Evolutionary conservation across 1,139 yeast genomes (phyloP).

Genomic region (Debaryomycetaceae sp.): DNA sequence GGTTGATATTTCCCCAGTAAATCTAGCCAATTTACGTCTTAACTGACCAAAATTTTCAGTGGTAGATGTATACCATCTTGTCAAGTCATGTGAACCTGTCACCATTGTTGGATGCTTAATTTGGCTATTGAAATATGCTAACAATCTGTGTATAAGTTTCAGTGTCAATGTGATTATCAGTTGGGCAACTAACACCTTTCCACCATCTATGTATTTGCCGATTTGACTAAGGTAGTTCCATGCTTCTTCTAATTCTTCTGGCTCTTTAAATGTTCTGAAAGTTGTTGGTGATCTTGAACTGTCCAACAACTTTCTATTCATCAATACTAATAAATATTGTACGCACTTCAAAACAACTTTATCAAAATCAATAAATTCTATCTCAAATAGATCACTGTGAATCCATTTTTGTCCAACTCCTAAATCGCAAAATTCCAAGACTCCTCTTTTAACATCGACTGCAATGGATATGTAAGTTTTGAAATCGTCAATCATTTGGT

Average conservation of each 20-base stretch:
- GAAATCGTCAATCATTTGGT: slow-evolving; percentile 88
- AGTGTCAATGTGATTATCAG: slow-evolving; percentile 67
- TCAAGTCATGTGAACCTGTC: slow-evolving; percentile 55
- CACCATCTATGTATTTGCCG: slow-evolving; percentile 76
- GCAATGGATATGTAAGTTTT: slow-evolving; percentile 75
- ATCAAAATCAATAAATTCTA: slow-evolving; percentile 57
- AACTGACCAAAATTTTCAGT: slow-evolving; percentile 83
- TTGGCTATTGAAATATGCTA: slow-evolving; percentile 71
- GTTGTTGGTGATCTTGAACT: slow-evolving; percentile 62
- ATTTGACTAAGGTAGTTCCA: slow-evolving; percentile 74
- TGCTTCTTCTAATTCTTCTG: slow-evolving; percentile 79
- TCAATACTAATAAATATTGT: slow-evolving; percentile 63
- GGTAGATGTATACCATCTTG: slow-evolving; percentile 77
- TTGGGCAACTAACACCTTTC: slow-evolving; percentile 78
- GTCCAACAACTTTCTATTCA: slow-evolving; percentile 75
- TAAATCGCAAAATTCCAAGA: slow-evolving; percentile 63
- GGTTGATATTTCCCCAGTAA: slow-evolving; percentile 63
- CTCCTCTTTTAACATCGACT: slow-evolving; percentile 68
- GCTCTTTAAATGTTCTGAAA: slow-evolving; percentile 85
- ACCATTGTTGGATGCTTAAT: slow-evolving; percentile 45
- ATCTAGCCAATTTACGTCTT: slow-evolving; percentile 80
- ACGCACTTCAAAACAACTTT: slow-evolving; percentile 71
- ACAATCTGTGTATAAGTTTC: slow-evolving; percentile 65
- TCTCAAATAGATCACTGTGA: slow-evolving; percentile 63
- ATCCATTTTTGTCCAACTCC: slow-evolving; percentile 68